Percentiles rank a stretch among this genome's conserved stretches.
These are phyloP conservation scores for Amauroascus niger DNA, from an alignment of 2,329 filamentous ascomycete genomes.

Conservation along the genomic window DNA sequence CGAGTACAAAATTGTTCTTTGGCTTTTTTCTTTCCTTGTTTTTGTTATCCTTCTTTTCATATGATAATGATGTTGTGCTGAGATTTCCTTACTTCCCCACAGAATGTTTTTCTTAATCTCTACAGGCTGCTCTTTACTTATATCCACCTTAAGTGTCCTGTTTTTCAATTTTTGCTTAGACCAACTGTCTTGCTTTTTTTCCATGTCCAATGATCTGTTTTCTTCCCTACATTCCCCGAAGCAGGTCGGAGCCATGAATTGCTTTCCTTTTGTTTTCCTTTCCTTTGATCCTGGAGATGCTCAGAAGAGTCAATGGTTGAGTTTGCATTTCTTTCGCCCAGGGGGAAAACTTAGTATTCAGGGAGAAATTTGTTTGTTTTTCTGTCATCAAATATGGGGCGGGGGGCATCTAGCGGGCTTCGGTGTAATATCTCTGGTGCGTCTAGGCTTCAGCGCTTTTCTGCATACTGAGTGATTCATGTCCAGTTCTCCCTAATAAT, in stretches of 20 bases:
- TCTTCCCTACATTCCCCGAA: neutral
- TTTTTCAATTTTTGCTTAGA: neutral
- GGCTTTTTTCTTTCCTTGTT: conserved; percentile 18
- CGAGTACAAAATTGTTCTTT: neutral
- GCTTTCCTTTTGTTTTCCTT: neutral
- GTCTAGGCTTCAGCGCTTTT: neutral
- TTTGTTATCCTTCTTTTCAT: neutral
- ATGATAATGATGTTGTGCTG: neutral
- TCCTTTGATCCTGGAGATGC: neutral
- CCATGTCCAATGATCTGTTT: neutral
- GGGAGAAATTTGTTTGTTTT: neutral
- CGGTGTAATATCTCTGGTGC: conserved; percentile 7
- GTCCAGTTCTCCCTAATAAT: neutral
- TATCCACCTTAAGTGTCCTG: neutral
- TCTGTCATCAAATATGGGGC: too few relatives aligned
- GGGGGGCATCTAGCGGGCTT: conserved; percentile 8
- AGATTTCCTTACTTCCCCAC: neutral
- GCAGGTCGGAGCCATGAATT: neutral
- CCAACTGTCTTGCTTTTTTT: neutral
- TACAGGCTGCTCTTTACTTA: neutral
- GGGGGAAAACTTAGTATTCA: neutral
- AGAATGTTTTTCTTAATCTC: neutral
- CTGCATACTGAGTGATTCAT: neutral
- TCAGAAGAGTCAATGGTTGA: neutral
- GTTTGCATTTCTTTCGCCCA: neutral